phyloP scores from a whole-genome alignment of 2,329 filamentous ascomycete genomes.

The Sordariomycetes sp. region DNA sequence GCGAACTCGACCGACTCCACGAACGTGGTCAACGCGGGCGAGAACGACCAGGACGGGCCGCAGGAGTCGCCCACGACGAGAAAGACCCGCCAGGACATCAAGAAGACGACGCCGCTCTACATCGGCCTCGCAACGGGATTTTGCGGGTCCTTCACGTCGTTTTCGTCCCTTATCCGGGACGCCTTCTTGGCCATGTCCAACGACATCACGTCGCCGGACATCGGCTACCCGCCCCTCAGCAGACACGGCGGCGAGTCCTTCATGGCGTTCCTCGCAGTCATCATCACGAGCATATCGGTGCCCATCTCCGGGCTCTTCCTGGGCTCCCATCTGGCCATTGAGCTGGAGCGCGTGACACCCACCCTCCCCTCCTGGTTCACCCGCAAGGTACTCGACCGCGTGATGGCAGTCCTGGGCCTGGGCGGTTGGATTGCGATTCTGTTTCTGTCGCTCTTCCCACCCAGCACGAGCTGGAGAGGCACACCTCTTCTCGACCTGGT shows the following conservation, averaged over 20 bases:
- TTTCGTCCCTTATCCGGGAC: constrained; percentile 78
- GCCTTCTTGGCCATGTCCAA: constrained; percentile 72
- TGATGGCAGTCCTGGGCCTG: constrained; percentile 53
- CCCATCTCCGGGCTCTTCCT: constrained; percentile 59
- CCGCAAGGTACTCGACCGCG: constrained; percentile 52
- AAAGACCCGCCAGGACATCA: constrained; percentile 39
- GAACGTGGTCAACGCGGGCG: constrained; percentile 18
- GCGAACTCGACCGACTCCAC: background rate
- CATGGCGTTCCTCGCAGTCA: constrained; percentile 66
- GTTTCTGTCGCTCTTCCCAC: constrained; percentile 61
- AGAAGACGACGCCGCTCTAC: constrained; percentile 83
- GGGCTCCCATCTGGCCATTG: constrained; percentile 66
- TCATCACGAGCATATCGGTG: constrained; percentile 61
- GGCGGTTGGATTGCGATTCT: constrained; percentile 72
- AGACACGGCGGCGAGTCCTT: constrained; percentile 72
- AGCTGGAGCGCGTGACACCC: constrained; percentile 46
- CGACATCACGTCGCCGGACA: constrained; percentile 38
- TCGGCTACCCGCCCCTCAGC: constrained; percentile 8
- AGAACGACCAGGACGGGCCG: constrained; percentile 14
- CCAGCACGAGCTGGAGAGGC: constrained; percentile 65
- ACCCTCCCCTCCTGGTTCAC: constrained; percentile 46
- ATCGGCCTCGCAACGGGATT: constrained; percentile 80
- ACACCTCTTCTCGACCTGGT: constrained; percentile 65
- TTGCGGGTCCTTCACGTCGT: constrained; percentile 83
- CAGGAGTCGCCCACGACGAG: background rate